Base-by-base conservation (phyloP, 176 grass and related monocot genomes). In the Stipa capillata region DNA sequence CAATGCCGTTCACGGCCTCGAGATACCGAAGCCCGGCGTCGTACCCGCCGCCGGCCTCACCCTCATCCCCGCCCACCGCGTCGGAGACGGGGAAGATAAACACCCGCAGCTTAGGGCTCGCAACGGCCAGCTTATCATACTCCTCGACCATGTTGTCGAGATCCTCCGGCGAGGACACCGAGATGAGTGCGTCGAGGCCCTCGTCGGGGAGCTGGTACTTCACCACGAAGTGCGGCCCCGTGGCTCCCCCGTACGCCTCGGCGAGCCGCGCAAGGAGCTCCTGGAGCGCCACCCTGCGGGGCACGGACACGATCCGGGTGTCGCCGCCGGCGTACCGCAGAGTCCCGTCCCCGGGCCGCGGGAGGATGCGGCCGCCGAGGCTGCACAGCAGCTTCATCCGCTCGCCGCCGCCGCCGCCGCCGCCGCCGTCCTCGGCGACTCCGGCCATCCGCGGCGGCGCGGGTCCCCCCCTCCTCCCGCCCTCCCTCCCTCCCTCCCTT, bases 131-230 rank as follows among this genome's bases (percentile, higher is more conserved):
- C 82, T 93, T 99, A 29, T 95, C 96, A 70, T 85, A 94, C 82
- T 98, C 96, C 85, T 98, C 96, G 61, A 98, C 78, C 96, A 98
- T 98, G 58, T 98, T 94, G 77, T 94, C 96, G 83, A 98, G 92
- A 84, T 98, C 96, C 81, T 98, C 96, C n/a, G 82, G 27, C 5
- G 92, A 92, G 72, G 96, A 98, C 36, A 98, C 96, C 28, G 96
- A 98, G 90, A 98, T 94, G 77, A 98, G 96, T 20, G 92, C 81
- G 82, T 98, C 96, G 40, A 98, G 86, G 16, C 91, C 96, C 74
- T 94, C 96, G 74, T 90, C 96, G 4, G 96, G 96, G 74, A 98
- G 87, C 87, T 98, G 96, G 77, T 98, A 98, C 85, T 87, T 87
- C 45, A 98, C 75, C 10, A 79, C 77, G 69, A 93, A 87, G 48